Percentiles rank a stretch among this genome's conserved stretches.
Evolutionary conservation across 164 flowering plant species (phyloP).

Genomic region (Magnolia sinica): DNA sequence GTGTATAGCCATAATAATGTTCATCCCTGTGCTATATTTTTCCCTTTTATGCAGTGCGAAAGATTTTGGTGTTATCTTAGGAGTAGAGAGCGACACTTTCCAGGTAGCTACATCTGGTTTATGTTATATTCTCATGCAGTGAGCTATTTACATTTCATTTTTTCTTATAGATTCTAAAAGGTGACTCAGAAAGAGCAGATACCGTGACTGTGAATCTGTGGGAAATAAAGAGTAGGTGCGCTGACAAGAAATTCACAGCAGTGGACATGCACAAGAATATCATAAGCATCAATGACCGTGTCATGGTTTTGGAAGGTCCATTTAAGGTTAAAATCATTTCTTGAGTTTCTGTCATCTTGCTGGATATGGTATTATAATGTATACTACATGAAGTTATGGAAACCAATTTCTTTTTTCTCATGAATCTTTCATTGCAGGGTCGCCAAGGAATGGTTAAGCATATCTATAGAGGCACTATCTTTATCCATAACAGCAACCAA

Average conservation of each 20-base stretch:
- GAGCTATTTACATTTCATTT: background rate
- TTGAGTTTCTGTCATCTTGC: background rate
- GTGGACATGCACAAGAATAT: slow-evolving; percentile 51
- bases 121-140: background rate
- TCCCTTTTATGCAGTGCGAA: slow-evolving; percentile 47
- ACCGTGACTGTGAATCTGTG: slow-evolving; percentile 36
- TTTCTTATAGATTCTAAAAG: slow-evolving; percentile 58
- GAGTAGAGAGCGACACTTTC: slow-evolving; percentile 52
- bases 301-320: slow-evolving; percentile 75
- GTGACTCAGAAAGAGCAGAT: slow-evolving; percentile 47
- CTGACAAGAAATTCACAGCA: slow-evolving; percentile 62
- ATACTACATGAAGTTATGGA: too few species aligned
- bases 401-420: background rate
- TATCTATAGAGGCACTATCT: slow-evolving; percentile 61
- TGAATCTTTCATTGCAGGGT: slow-evolving; percentile 46
- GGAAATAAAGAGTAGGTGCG: slow-evolving; percentile 45
- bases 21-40: background rate
- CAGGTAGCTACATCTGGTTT: slow-evolving; percentile 47
- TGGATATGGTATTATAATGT: too few species aligned
- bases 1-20: background rate
- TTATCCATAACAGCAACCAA: slow-evolving; percentile 63
- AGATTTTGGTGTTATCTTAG: slow-evolving; percentile 76
- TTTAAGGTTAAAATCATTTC: slow-evolving; percentile 44
- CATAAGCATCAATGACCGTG: slow-evolving; percentile 55
- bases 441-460: slow-evolving; percentile 71